Evolutionary conservation across 306 rosid species (phyloP).

Genomic region (Arachis stenosperma): DNA sequence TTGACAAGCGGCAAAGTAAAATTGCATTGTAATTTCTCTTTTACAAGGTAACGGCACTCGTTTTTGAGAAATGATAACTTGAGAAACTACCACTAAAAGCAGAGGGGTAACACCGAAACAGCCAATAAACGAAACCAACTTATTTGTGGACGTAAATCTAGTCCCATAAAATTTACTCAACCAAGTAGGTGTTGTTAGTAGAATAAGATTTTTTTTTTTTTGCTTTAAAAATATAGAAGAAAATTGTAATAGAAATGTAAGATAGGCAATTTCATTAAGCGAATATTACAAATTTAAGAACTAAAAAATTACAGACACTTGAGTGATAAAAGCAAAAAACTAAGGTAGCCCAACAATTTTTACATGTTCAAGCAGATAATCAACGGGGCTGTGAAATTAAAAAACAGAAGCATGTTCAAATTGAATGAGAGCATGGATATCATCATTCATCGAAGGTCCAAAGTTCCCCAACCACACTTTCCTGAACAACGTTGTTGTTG

Average conservation of each 20-base stretch:
- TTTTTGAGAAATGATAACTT: not conserved
- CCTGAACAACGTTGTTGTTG: conserved; percentile 37
- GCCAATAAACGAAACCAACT: too few species aligned
- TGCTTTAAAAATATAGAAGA: not conserved
- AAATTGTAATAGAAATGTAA: not conserved
- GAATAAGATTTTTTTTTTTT: too few species aligned
- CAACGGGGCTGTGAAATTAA: conserved; percentile 15
- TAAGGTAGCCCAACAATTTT: not conserved
- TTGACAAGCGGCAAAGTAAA: too few species aligned
- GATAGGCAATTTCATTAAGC: not conserved
- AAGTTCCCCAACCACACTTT: conserved; percentile 56
- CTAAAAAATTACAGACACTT: not conserved
- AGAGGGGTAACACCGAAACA: too few species aligned
- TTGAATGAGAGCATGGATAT: not conserved
- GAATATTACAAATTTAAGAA: conserved; percentile 4
- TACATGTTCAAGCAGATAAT: not conserved
- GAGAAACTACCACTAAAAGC: not conserved
- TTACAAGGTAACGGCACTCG: not conserved
- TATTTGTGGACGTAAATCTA: too few species aligned
- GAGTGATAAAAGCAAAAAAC: not conserved
- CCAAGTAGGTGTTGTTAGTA: too few species aligned
- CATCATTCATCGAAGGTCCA: conserved; percentile 65
- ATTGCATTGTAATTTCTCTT: not conserved
- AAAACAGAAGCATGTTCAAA: not conserved
- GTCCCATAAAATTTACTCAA: too few species aligned